A percentile compares a stretch with the other conserved stretches of the same genome.
These are phyloP conservation scores for Coemansia sp. DNA, from an alignment of 192 early-diverging fungal genomes.

Conservation along the genomic window DNA sequence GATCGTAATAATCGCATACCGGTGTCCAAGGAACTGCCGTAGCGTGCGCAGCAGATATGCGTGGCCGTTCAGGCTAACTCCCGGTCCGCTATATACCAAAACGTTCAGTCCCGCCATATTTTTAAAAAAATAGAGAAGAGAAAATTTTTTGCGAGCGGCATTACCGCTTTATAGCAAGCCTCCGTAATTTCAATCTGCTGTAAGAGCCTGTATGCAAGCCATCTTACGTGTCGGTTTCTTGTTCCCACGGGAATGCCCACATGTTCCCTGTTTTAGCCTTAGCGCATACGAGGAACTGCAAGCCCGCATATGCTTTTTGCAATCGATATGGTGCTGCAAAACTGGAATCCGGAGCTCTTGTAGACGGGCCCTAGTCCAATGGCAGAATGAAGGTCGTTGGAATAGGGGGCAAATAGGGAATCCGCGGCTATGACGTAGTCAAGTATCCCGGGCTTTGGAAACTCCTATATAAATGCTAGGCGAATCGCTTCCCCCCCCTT, in stretches of 20 bases:
- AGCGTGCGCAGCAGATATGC: constrained; percentile 59
- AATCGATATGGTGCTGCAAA: too few relatives aligned
- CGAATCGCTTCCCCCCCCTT: neutral
- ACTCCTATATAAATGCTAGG: neutral
- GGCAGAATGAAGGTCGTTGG: neutral
- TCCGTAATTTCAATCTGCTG: too few relatives aligned
- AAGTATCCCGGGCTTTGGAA: neutral
- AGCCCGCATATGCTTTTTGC: too few relatives aligned
- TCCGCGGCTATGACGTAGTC: neutral
- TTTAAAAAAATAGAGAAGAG: neutral
- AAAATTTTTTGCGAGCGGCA: neutral
- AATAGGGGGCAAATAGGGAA: neutral
- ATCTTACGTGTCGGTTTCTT: constrained; percentile 6
- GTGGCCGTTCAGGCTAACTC: constrained; percentile 34
- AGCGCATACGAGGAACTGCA: too few relatives aligned
- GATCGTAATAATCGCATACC: constrained; percentile 88
- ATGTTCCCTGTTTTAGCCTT: too few relatives aligned
- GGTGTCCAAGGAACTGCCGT: constrained; percentile 68
- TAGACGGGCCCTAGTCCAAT: too few relatives aligned
- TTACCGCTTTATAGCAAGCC: neutral
- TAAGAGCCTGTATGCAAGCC: too few relatives aligned
- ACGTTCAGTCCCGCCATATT: constrained; percentile 42
- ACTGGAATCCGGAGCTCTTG: too few relatives aligned
- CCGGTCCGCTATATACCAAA: constrained; percentile 52
- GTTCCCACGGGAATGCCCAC: too few relatives aligned